Evolutionary conservation across 2,329 filamentous ascomycete genomes (phyloP).

Genomic region (Xylariaceae sp.): DNA sequence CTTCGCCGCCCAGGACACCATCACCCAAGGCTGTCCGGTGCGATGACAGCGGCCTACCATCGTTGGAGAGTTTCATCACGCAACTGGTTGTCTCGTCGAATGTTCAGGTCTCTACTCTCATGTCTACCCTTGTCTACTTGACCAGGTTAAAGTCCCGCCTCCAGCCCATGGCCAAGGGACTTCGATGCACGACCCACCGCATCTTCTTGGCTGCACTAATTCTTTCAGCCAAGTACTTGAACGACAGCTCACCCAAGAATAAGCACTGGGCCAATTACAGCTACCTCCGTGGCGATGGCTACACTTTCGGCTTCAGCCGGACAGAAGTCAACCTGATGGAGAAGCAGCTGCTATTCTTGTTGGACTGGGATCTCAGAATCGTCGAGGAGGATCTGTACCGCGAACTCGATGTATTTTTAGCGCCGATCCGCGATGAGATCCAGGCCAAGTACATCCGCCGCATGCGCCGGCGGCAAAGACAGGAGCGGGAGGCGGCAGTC

Average conservation of each 20-base stretch:
- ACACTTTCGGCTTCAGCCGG: slow-evolving; percentile 81
- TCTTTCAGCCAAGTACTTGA: slow-evolving; percentile 90
- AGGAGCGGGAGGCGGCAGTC: slow-evolving; percentile 39
- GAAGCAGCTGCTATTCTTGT: slow-evolving; percentile 90
- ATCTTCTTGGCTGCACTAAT: slow-evolving; percentile 92
- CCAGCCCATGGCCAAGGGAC: slow-evolving; percentile 90
- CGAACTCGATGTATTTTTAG: slow-evolving; percentile 83
- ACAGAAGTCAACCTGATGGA: slow-evolving; percentile 99
- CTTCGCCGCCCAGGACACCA: slow-evolving; percentile 48
- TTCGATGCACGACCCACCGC: slow-evolving; percentile 92
- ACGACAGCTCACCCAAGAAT: slow-evolving; percentile 98
- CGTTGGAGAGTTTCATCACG: slow-evolving; percentile 84
- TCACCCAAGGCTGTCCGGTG: slow-evolving; percentile 41
- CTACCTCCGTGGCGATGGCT: slow-evolving; percentile 58
- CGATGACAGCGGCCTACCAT: slow-evolving; percentile 59
- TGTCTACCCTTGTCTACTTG: slow-evolving; percentile 95
- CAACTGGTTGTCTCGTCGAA: slow-evolving; percentile 88
- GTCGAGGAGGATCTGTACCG: slow-evolving; percentile 77
- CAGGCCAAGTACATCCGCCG: slow-evolving; percentile 47
- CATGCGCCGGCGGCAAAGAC: slow-evolving; percentile 39
- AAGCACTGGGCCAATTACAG: slow-evolving; percentile 99
- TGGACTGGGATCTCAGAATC: slow-evolving; percentile 92
- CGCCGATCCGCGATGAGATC: slow-evolving; percentile 66
- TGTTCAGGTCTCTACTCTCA: slow-evolving; percentile 93
- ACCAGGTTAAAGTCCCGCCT: slow-evolving; percentile 76